Evolutionary conservation across 495 filamentous ascomycete genomes (phyloP), one percentile per base, ranked within the genome.

Genomic region (Lasiosphaeris hirsuta): DNA sequence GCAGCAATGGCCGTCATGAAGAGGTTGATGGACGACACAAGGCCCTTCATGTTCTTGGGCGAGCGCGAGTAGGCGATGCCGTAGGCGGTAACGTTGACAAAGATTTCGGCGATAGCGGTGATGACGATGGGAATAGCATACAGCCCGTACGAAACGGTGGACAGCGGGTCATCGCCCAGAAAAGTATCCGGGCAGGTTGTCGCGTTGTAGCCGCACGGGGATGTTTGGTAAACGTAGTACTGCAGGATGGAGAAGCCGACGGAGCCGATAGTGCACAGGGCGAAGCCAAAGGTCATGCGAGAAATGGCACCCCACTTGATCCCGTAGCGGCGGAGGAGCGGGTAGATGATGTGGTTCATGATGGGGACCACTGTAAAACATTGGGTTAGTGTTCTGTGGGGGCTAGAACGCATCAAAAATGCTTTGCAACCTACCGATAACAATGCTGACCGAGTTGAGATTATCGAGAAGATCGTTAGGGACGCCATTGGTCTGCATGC

Each of bases 381-480:
- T 53, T 17, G 42, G 42, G 43, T 68, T 57, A 71, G 56, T 37
- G 23, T 36, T 40, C 4, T 1, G 4, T 8, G 10, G 35, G 19
- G 7, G n/a, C 1, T 41, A 7, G 14, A 41, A 15, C 11, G 14
- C 8, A 11, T 36, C 33, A 51, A 38, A 5, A 10, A 9, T 40
- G 7, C 19, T 38, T 0, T 6, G 5, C 2, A 38, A 59, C 69
- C 56, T 63, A 68, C 69, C 56, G 56, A 91, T 71, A 68, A 92
- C 85, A 62, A 91, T 85, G 36, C 83, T 77, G 56, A 92, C 80
- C 1, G 88, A 80, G 67, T 90, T 86, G 60, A 90, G 78, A 72
- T 88, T 90, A 60, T 82, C 79, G 75, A 89, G 81, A 50, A 88
- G 71, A 70, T 90, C 87, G 73, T 90, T 90, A 35, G 86, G 86